Conservation (phyloP, 768 basidiomycete genomes). For the Phaeolepiota aurea region DNA sequence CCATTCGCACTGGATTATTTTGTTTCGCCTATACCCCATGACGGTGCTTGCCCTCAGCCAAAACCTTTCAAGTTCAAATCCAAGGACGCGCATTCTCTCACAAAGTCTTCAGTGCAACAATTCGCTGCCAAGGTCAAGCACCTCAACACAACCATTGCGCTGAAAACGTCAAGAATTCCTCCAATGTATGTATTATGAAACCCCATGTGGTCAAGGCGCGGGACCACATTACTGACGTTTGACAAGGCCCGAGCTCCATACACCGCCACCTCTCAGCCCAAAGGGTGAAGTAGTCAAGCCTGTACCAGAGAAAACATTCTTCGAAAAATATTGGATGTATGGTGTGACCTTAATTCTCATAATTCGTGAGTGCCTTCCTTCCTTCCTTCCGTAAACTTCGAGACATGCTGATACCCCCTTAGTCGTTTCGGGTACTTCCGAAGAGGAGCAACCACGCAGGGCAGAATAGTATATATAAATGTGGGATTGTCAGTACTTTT, state of each 20-base stretch:
- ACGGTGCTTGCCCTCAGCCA: slow-evolving; percentile 52
- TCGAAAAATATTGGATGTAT: slow-evolving; percentile 92
- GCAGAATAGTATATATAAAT: slow-evolving; percentile 7
- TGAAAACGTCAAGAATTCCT: slow-evolving; percentile 39
- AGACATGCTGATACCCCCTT: slow-evolving; percentile 1
- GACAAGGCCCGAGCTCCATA: slow-evolving; percentile 56
- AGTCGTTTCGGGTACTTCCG: slow-evolving; percentile 28
- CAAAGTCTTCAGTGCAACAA: slow-evolving; percentile 8
- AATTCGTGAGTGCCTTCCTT: slow-evolving; percentile 35
- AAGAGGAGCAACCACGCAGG: slow-evolving; percentile 27
- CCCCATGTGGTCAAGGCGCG: too few species aligned
- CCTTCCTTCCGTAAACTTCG: neutral
- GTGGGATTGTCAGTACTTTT: neutral
- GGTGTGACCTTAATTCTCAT: slow-evolving; percentile 50
- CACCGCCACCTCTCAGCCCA: slow-evolving; percentile 57
- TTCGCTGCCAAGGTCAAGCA: slow-evolving; percentile 16
- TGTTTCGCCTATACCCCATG: slow-evolving; percentile 55
- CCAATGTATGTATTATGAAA: slow-evolving; percentile 42
- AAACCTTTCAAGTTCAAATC: slow-evolving; percentile 16
- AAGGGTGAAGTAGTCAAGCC: slow-evolving; percentile 58
- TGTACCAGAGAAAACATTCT: slow-evolving; percentile 63
- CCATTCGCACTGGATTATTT: slow-evolving; percentile 73
- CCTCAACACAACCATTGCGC: slow-evolving; percentile 44
- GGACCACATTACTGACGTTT: slow-evolving; percentile 3
- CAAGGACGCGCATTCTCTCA: slow-evolving; percentile 1